Evolutionary conservation across 1,284 basidiomycete species (phyloP), one percentile per base, ranked within the genome.

Genomic region (Hypsizygus ulmarius): DNA sequence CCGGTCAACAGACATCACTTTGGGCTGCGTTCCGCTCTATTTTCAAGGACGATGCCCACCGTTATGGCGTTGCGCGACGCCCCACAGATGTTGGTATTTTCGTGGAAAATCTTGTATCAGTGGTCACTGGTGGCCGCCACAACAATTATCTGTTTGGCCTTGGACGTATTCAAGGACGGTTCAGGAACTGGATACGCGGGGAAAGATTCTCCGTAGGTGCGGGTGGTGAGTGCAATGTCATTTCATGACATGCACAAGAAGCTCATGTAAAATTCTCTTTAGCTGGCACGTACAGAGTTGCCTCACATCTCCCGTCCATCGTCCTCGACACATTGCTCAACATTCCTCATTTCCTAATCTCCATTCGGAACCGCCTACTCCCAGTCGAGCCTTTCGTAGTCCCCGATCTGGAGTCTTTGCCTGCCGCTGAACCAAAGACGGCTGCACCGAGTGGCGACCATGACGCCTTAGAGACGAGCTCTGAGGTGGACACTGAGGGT

Each of bases 161-260:
- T 33, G 64, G 70, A 9, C 56, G 80, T 19, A 71, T 69, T 9
- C 51, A 81, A 2, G 75, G 74, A 2, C 70, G 65, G 45, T 51
- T 78, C 14, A 63, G 64, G 55, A 77, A 75, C 53, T 80, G 78
- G 73, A 55, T 84, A 25, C 73, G 74, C 27, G 84, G 87, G 1
- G 77, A 85, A 43, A 67, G 84, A 35, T 77, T 87, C 57, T 75
- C 79, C 12, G 68, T 90, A 43, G 88, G 87, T 51, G 83, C 87
- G 45, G 87, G 87, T 64, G 86, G 86, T 89, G 57, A 59, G 76
- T 65, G 12, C 0, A 25, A 37, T 38, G 25, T 35, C 25, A 38
- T 46, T 32, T 18, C 9, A 4, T 21, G n/a, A 14, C 34, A 15
- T 37, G 1, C 39, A 32, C 5, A 15, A 10, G 28, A 5, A 9